Percentiles rank a stretch among this genome's conserved stretches.
These are phyloP conservation scores for Pseudozyma pruni DNA, from an alignment of 1,284 basidiomycete species.

Conservation along the genomic window DNA sequence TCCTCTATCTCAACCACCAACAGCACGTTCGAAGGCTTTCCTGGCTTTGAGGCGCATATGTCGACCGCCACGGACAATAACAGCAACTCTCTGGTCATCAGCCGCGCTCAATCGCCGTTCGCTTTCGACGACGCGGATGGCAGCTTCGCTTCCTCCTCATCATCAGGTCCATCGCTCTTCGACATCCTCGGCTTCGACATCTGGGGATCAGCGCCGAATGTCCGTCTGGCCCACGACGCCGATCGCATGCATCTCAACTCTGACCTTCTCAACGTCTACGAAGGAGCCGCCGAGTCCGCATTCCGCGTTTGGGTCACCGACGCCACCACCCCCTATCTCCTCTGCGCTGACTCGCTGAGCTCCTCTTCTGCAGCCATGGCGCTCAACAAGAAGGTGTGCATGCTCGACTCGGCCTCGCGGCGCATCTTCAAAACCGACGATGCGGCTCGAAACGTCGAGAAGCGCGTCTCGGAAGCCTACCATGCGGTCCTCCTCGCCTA, in stretches of 20 bases:
- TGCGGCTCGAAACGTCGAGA: slow-evolving; percentile 30
- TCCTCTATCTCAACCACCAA: not conserved
- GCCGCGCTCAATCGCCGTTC: slow-evolving; percentile 37
- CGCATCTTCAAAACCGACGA: slow-evolving; percentile 34
- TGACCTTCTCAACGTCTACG: slow-evolving; percentile 37
- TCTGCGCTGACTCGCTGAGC: slow-evolving; percentile 16
- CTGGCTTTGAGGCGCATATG: slow-evolving; percentile 8
- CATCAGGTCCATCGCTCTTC: slow-evolving; percentile 12
- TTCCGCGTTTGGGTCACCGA: slow-evolving; percentile 41
- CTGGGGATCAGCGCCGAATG: slow-evolving; percentile 32
- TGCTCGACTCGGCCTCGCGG: slow-evolving; percentile 33
- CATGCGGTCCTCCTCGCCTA: slow-evolving; percentile 40
- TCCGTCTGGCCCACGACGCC: slow-evolving; percentile 19
- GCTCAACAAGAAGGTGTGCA: slow-evolving; percentile 38
- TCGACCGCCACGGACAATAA: not conserved
- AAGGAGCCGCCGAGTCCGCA: slow-evolving; percentile 38
- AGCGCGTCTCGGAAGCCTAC: slow-evolving; percentile 35
- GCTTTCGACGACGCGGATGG: slow-evolving; percentile 5
- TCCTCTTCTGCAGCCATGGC: slow-evolving; percentile 18
- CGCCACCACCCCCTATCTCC: slow-evolving; percentile 32
- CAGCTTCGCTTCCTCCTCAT: slow-evolving; percentile 1
- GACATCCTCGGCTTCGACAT: slow-evolving; percentile 42
- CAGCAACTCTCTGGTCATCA: slow-evolving; percentile 16
- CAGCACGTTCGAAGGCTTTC: slow-evolving; percentile 1
- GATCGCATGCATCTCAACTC: slow-evolving; percentile 35